phyloP scores from a whole-genome alignment of 2,329 filamentous ascomycete genomes.

The Oidium heveae region DNA sequence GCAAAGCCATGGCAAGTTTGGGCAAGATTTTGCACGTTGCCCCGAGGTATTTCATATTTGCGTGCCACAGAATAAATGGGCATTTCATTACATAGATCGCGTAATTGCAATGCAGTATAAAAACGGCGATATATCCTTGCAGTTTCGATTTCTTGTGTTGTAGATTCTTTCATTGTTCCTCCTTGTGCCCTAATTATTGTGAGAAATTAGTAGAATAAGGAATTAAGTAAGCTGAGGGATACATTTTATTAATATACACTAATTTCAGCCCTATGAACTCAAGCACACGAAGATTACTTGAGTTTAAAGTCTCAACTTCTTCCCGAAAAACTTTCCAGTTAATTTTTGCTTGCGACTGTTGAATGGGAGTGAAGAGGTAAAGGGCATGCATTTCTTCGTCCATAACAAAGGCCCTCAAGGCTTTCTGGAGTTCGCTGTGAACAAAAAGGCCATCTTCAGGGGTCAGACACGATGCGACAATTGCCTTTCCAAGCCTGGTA shows the following conservation, averaged over 20 bases:
- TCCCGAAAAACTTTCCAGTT: slow-evolving; percentile 52
- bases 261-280: slow-evolving; percentile 43
- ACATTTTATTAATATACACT: slow-evolving; percentile 40
- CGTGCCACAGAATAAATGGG: slow-evolving; percentile 42
- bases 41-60: slow-evolving; percentile 46
- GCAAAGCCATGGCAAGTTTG: slow-evolving; percentile 59
- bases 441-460: slow-evolving; percentile 55
- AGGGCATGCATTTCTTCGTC: slow-evolving; percentile 60
- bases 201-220: neutral
- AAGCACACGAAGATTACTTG: slow-evolving; percentile 44
- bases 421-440: slow-evolving; percentile 38
- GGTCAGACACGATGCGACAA: slow-evolving; percentile 46
- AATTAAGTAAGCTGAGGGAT: slow-evolving; percentile 9
- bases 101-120: slow-evolving; percentile 52
- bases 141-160: slow-evolving; percentile 29
- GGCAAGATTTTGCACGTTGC: slow-evolving; percentile 43
- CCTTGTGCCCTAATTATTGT: slow-evolving; percentile 32
- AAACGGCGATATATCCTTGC: slow-evolving; percentile 44
- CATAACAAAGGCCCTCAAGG: slow-evolving; percentile 50
- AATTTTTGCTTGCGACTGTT: slow-evolving; percentile 27
- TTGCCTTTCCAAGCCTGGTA: slow-evolving; percentile 41
- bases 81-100: slow-evolving; percentile 53
- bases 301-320: slow-evolving; percentile 43
- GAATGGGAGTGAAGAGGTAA: slow-evolving; percentile 53
- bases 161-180: slow-evolving; percentile 35